Evolutionary conservation across 129 eudicot species (phyloP).

Genomic region (Helianthus tuberosus): DNA sequence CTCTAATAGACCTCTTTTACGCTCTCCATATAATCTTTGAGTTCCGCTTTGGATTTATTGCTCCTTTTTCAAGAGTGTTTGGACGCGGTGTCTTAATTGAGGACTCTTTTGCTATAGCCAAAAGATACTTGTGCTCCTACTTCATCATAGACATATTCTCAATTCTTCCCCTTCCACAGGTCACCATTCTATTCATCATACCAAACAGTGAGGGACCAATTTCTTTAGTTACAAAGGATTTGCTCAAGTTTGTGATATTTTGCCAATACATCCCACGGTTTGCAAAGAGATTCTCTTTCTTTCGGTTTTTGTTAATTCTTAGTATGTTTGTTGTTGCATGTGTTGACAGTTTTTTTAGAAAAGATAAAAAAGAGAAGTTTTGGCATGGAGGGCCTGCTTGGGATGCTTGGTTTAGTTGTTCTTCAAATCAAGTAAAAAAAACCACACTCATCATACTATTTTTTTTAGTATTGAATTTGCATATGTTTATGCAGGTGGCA

Average conservation of each 20-base stretch:
- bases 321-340: too few relatives aligned
- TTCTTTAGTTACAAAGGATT: conserved; percentile 57
- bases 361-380: too few relatives aligned
- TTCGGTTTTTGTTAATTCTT: too few relatives aligned
- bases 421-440: too few relatives aligned
- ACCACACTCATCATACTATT: too few relatives aligned
- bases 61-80: conserved; percentile 74
- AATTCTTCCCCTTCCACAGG: conserved; percentile 89
- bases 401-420: too few relatives aligned
- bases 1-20: conserved; percentile 66
- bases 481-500: too few relatives aligned
- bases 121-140: conserved; percentile 60
- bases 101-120: conserved; percentile 65
- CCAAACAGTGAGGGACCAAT: conserved; percentile 34
- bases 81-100: conserved; percentile 78
- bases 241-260: conserved; percentile 59
- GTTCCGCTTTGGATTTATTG: conserved; percentile 75
- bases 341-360: too few relatives aligned
- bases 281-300: too few relatives aligned
- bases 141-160: conserved; percentile 68
- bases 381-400: too few relatives aligned
- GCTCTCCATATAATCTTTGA: conserved; percentile 65
- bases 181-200: conserved; percentile 48
- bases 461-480: too few relatives aligned
- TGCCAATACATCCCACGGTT: conserved; percentile 70